Evolutionary conservation across 768 basidiomycete species (phyloP).

Genomic region (Mycena chlorophos): DNA sequence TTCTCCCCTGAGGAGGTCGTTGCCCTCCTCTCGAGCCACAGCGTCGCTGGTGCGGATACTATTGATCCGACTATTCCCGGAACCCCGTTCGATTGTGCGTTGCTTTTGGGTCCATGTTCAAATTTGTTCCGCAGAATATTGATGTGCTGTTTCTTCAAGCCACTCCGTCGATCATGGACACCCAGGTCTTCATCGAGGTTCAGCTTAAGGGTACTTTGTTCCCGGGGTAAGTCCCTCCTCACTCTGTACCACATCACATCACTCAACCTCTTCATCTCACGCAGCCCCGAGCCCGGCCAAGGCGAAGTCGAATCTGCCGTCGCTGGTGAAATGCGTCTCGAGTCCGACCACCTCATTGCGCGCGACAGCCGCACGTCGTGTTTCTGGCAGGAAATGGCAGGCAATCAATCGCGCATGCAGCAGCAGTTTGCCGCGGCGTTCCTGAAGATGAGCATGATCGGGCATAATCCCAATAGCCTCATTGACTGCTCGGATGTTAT

Average conservation of each 20-base stretch:
- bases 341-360: slow-evolving; percentile 24
- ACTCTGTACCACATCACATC: neutral
- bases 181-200: slow-evolving; percentile 26
- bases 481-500: slow-evolving; percentile 25
- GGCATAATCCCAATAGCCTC: slow-evolving; percentile 15
- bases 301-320: slow-evolving; percentile 24
- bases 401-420: slow-evolving; percentile 22
- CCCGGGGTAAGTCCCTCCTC: neutral
- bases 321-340: slow-evolving; percentile 25
- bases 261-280: neutral
- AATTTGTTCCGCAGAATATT: no score
- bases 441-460: slow-evolving; percentile 22
- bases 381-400: slow-evolving; percentile 27
- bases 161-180: slow-evolving; percentile 22
- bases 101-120: no score
- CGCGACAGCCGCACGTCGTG: slow-evolving; percentile 25
- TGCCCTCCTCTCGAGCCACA: slow-evolving; percentile 25
- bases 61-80: slow-evolving; percentile 26
- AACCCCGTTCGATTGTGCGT: slow-evolving; percentile 23
- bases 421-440: slow-evolving; percentile 21
- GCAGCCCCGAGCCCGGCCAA: neutral
- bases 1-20: slow-evolving; percentile 27
- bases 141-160: no score
- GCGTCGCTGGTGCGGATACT: slow-evolving; percentile 25
- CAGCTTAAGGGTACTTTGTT: slow-evolving; percentile 3